Conservation (phyloP, 2,329 filamentous ascomycete genomes). For the Karstenula rhodostoma region DNA sequence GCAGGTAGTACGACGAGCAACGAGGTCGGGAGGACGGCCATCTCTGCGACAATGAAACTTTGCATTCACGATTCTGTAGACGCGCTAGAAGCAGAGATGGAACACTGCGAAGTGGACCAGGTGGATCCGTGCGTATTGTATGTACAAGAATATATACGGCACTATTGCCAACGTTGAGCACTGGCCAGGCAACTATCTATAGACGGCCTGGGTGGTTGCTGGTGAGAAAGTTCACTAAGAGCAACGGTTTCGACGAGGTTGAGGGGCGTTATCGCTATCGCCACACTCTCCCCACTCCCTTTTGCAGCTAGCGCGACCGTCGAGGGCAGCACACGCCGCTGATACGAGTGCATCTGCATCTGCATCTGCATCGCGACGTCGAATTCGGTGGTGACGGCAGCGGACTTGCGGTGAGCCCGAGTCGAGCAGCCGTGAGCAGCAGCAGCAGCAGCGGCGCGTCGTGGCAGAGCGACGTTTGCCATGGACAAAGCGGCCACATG, state of each 20-base stretch:
- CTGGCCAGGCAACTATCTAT: background rate
- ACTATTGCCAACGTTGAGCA: conserved; percentile 1
- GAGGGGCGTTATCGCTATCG: conserved; percentile 37
- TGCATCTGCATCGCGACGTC: background rate
- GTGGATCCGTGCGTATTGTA: background rate
- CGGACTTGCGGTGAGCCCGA: conserved; percentile 13
- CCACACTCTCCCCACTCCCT: conserved; percentile 17
- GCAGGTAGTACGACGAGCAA: conserved; percentile 9
- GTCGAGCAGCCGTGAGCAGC: background rate
- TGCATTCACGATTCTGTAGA: background rate
- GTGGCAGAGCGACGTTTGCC: conserved; percentile 40
- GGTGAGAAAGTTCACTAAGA: conserved; percentile 35
- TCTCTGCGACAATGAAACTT: background rate
- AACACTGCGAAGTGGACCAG: background rate
- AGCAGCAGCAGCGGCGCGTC: background rate
- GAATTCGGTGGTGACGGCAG: background rate
- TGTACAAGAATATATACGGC: background rate
- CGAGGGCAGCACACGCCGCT: conserved; percentile 10
- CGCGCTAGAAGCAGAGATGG: conserved; percentile 4
- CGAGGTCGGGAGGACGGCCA: background rate
- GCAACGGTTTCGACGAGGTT: conserved; percentile 27
- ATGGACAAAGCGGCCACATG: conserved; percentile 45
- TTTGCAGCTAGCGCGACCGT: background rate
- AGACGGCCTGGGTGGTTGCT: background rate
- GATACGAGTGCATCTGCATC: conserved; percentile 15